phyloP scores from a whole-genome alignment of 768 basidiomycete species.

The Lyophyllum decastes region DNA sequence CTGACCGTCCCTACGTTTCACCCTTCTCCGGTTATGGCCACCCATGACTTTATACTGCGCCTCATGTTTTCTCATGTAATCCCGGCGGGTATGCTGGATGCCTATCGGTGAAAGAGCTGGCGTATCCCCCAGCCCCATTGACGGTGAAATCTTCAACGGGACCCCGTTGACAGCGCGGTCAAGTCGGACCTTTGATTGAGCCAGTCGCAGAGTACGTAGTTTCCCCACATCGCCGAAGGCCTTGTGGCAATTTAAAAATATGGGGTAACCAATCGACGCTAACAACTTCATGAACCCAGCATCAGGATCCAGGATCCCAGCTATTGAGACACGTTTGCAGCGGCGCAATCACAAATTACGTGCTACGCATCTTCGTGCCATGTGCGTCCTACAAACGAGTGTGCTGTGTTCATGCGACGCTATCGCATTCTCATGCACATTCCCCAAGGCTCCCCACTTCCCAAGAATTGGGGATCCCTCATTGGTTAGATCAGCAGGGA shows the following conservation, averaged over 20 bases:
- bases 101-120: not conserved
- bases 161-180: not conserved
- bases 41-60: not conserved
- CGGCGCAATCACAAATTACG: not conserved
- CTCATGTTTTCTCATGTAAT: not conserved
- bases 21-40: not conserved
- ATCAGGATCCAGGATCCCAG: not conserved
- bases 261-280: not conserved
- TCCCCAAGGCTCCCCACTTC: not conserved
- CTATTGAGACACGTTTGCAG: not conserved
- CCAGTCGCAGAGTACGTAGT: not conserved
- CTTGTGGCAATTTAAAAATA: not conserved
- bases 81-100: not conserved
- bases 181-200: not conserved
- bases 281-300: not conserved
- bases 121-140: not conserved
- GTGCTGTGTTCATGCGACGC: not conserved
- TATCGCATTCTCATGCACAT: not conserved
- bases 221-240: not conserved
- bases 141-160: not conserved
- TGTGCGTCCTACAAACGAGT: not conserved
- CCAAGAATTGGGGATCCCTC: not conserved
- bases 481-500: not conserved
- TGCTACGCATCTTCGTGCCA: not conserved
- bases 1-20: not conserved